These are phyloP conservation scores for Whalleya microplaca DNA, from an alignment of 2,329 filamentous ascomycete species.

Conservation along the genomic window DNA sequence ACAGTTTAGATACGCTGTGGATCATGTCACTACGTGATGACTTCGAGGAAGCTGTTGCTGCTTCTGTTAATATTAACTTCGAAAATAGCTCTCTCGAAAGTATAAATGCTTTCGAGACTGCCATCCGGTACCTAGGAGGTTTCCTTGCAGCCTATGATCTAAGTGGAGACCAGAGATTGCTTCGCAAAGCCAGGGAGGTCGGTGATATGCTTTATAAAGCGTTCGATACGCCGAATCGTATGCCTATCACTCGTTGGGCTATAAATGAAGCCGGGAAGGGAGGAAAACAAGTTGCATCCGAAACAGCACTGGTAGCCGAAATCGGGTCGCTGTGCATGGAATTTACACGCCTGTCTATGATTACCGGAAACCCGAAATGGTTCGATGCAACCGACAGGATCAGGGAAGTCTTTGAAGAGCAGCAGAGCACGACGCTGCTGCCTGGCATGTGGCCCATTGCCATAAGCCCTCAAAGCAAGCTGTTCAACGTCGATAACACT, in stretches of 20 bases:
- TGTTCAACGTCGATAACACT: constrained; percentile 38
- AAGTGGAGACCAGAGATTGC: constrained; percentile 38
- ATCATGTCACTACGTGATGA: constrained; percentile 53
- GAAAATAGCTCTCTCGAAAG: constrained; percentile 34
- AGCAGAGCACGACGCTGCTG: constrained; percentile 40
- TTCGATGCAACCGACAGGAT: constrained; percentile 37
- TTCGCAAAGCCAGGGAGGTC: constrained; percentile 45
- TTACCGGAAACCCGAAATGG: constrained; percentile 38
- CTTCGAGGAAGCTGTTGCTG: constrained; percentile 48
- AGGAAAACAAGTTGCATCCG: constrained; percentile 24
- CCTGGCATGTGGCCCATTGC: constrained; percentile 69
- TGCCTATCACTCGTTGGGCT: constrained; percentile 37
- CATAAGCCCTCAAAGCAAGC: constrained; percentile 60
- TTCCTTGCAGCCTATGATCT: constrained; percentile 42
- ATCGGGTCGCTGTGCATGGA: constrained; percentile 39
- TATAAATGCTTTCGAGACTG: constrained; percentile 44
- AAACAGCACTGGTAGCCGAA: constrained; percentile 33
- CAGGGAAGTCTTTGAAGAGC: constrained; percentile 28
- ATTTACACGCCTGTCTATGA: constrained; percentile 37
- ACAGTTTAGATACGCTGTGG: constrained; percentile 39
- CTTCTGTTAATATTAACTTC: constrained; percentile 48
- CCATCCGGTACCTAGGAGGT: constrained; percentile 41
- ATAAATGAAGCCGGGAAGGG: constrained; percentile 28
- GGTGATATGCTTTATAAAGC: constrained; percentile 43
- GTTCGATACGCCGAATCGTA: constrained; percentile 39